Conservation (phyloP, 1,139 yeast species). For the Hanseniaspora gamundiae region DNA sequence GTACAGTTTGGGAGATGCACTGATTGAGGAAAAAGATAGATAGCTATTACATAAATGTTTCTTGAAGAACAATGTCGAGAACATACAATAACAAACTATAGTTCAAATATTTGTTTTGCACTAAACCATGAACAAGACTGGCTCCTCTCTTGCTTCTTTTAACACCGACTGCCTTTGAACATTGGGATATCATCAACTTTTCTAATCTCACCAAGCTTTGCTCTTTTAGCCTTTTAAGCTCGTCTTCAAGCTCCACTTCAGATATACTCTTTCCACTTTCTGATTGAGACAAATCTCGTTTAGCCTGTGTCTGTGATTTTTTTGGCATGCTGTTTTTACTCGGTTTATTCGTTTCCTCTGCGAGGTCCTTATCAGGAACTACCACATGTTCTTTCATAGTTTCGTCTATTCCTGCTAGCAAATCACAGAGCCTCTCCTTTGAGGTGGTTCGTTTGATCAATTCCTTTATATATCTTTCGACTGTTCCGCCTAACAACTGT, state of each 20-base stretch:
- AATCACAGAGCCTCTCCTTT: conserved; percentile 37
- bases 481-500: conserved; percentile 78
- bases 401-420: conserved; percentile 42
- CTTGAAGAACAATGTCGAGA: conserved; percentile 29
- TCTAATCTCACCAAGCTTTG: conserved; percentile 51
- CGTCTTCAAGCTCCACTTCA: conserved; percentile 40
- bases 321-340: too few relatives aligned
- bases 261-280: conserved; percentile 32
- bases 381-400: conserved; percentile 2
- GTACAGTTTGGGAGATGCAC: neutral
- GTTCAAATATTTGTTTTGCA: conserved; percentile 66
- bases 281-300: conserved; percentile 18
- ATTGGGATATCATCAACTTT: conserved; percentile 47
- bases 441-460: conserved; percentile 33
- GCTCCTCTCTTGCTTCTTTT: conserved; percentile 56
- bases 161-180: conserved; percentile 66
- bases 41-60: neutral
- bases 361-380: too few relatives aligned
- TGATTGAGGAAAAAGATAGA: neutral
- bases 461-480: conserved; percentile 60
- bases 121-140: conserved; percentile 43
- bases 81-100: conserved; percentile 49
- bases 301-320: too few relatives aligned
- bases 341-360: too few relatives aligned
- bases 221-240: conserved; percentile 22